phyloP scores from a whole-genome alignment of 1,284 basidiomycete genomes.

The Fomitopsis palustris region DNA sequence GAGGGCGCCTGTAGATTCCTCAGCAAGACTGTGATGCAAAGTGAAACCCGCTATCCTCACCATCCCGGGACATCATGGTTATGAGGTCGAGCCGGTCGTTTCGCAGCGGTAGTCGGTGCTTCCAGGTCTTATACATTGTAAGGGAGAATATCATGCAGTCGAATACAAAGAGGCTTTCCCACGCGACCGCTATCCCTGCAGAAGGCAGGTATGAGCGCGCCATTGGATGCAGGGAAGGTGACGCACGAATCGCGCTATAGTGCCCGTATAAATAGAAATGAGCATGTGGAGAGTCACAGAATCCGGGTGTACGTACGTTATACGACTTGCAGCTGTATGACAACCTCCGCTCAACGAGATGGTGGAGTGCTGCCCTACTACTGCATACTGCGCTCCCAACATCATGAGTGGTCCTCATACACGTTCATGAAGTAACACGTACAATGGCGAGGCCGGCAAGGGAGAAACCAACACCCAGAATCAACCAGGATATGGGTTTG shows the following conservation, averaged over 20 bases:
- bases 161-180: constrained; percentile 28
- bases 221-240: constrained; percentile 3
- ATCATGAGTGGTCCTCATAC: not conserved
- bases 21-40: too few relatives aligned
- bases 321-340: constrained; percentile 17
- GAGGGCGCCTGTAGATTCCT: constrained; percentile 21
- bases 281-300: not conserved
- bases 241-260: constrained; percentile 20
- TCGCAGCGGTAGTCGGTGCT: constrained; percentile 10
- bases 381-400: constrained; percentile 15
- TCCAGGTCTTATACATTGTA: constrained; percentile 26
- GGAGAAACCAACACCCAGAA: constrained; percentile 13
- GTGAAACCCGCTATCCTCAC: too few relatives aligned
- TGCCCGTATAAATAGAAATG: not conserved
- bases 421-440: constrained; percentile 3
- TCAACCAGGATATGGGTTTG: constrained; percentile 16
- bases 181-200: constrained; percentile 27
- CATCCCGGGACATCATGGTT: constrained; percentile 26
- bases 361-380: constrained; percentile 18
- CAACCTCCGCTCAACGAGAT: constrained; percentile 22
- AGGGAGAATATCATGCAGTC: constrained; percentile 27
- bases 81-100: constrained; percentile 17
- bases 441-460: constrained; percentile 21
- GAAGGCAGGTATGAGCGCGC: constrained; percentile 25
- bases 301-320: constrained; percentile 15